A percentile compares a stretch with the other conserved stretches of the same genome.
phyloP scores from a whole-genome alignment of 164 flowering plant species.

The Berberis thunbergii region DNA sequence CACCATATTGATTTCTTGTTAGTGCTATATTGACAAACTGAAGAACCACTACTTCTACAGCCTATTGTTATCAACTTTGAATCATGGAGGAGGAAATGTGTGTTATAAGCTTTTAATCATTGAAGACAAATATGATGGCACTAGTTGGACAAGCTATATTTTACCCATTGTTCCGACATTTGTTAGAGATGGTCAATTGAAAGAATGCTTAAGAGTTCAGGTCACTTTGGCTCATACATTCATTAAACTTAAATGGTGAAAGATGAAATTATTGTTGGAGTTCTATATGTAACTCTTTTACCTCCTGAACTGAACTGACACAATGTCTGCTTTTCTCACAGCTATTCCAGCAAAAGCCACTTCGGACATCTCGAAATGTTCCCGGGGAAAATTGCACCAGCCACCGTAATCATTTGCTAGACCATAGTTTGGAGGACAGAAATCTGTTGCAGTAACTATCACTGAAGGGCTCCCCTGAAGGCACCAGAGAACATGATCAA shows the following conservation, averaged over 20 bases:
- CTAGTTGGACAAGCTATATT: too few species aligned
- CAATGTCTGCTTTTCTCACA: slow-evolving; percentile 44
- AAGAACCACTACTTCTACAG: too few species aligned
- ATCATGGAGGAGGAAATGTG: too few species aligned
- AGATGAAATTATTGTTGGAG: not conserved
- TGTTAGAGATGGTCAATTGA: too few species aligned
- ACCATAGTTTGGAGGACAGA: slow-evolving; percentile 76
- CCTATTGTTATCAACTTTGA: too few species aligned
- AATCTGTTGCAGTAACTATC: slow-evolving; percentile 61
- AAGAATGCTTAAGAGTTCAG: too few species aligned
- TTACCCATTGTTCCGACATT: too few species aligned
- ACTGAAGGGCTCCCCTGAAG: slow-evolving; percentile 61
- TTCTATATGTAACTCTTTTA: slow-evolving; percentile 7
- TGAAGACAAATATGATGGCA: too few species aligned
- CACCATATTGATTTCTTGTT: not conserved
- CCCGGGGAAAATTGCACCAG: slow-evolving; percentile 72
- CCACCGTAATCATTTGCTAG: slow-evolving; percentile 72
- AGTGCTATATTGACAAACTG: too few species aligned
- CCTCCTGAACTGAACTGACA: slow-evolving; percentile 71
- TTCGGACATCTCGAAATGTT: slow-evolving; percentile 74
- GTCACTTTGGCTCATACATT: too few species aligned
- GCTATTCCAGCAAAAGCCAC: slow-evolving; percentile 58
- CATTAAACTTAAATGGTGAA: too few species aligned
- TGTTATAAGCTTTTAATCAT: too few species aligned
- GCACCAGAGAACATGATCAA: slow-evolving; percentile 65